Conservation (phyloP, 208 protist species). For the Angomonas deanei region DNA sequence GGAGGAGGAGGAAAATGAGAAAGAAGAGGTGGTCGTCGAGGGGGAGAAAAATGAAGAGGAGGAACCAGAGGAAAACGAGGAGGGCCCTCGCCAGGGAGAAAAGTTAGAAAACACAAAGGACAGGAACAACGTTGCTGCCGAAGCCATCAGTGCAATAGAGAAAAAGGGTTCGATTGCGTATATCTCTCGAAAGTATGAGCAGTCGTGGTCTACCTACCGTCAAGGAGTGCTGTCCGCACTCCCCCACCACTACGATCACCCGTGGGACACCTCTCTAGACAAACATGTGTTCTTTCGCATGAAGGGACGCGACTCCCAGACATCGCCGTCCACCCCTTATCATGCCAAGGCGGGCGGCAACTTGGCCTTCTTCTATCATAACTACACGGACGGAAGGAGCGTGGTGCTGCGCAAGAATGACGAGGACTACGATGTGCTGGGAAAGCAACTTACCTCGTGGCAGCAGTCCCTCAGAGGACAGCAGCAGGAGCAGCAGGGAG, state of each 20-base stretch:
- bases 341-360: not conserved
- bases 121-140: too few species aligned
- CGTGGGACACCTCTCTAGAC: slow-evolving; percentile 67
- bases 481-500: not conserved
- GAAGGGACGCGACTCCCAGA: slow-evolving; percentile 13
- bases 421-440: slow-evolving; percentile 71
- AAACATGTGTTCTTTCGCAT: slow-evolving; percentile 61
- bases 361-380: slow-evolving; percentile 50
- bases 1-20: not conserved
- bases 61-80: too few species aligned
- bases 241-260: slow-evolving; percentile 78
- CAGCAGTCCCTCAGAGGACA: not conserved
- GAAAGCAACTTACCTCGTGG: slow-evolving; percentile 6
- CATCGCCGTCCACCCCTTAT: too few species aligned
- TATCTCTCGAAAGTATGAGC: slow-evolving; percentile 26
- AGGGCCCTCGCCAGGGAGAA: too few species aligned
- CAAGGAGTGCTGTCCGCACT: slow-evolving; percentile 71
- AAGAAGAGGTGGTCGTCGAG: not conserved
- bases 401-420: slow-evolving; percentile 49
- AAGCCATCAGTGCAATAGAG: too few species aligned
- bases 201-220: slow-evolving; percentile 73
- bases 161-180: not conserved
- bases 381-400: slow-evolving; percentile 13
- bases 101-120: too few species aligned
- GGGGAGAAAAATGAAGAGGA: too few species aligned